Evolutionary conservation across 2,329 filamentous ascomycete genomes (phyloP).

Genomic region (Fusarium praegraminearum): DNA sequence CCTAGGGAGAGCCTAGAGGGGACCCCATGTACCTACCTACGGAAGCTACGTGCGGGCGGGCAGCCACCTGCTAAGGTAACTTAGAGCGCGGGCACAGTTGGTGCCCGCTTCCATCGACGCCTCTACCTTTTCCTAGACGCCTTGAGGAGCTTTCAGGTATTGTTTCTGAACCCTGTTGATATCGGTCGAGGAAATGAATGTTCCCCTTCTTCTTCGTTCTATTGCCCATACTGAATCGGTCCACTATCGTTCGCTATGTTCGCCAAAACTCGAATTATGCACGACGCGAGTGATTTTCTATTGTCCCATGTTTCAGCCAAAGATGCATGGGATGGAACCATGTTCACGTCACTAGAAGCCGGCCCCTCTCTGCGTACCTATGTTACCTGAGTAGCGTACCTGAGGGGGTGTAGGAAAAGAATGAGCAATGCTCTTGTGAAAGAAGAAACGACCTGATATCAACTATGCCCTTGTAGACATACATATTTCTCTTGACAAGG

Average conservation of each 20-base stretch:
- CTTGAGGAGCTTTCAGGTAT: constrained; percentile 10
- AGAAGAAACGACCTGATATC: neutral
- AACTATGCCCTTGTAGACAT: neutral
- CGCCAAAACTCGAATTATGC: constrained; percentile 26
- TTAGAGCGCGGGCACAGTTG: constrained; percentile 7
- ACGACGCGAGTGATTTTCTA: constrained; percentile 24
- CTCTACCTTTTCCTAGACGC: neutral
- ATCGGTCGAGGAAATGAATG: neutral
- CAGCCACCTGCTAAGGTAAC: neutral
- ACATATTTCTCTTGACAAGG: neutral
- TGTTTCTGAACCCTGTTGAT: constrained; percentile 27
- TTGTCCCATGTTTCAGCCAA: constrained; percentile 25
- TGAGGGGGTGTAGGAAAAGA: neutral
- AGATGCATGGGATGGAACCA: constrained; percentile 1
- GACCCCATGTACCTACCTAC: neutral
- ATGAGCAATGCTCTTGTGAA: neutral
- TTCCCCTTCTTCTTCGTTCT: constrained; percentile 1
- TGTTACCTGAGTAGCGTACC: neutral
- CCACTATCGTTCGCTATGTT: constrained; percentile 20
- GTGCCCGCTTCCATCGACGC: neutral
- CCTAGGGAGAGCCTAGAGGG: constrained; percentile 1
- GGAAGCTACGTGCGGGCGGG: constrained; percentile 9
- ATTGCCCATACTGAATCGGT: neutral
- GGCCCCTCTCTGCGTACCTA: constrained; percentile 1
- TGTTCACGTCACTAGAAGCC: constrained; percentile 10